These are phyloP conservation scores for Cercospora brassicicola DNA, from an alignment of 2,329 filamentous ascomycete species.

Conservation along the genomic window DNA sequence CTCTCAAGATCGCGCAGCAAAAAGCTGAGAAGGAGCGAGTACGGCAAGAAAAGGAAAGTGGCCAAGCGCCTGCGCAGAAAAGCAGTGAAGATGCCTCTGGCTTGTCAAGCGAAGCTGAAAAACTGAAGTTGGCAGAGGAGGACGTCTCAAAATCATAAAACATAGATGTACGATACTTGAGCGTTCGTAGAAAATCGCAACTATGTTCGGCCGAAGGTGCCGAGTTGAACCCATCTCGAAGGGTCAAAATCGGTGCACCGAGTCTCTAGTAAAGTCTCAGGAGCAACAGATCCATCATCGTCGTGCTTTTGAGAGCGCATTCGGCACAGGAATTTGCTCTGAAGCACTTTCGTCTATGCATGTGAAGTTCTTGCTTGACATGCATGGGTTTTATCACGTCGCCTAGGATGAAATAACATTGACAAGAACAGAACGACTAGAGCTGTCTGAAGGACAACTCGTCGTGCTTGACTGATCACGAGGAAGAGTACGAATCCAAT, in stretches of 20 bases:
- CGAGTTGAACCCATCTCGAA: background rate
- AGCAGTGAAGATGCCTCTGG: background rate
- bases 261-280: background rate
- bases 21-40: constrained; percentile 21
- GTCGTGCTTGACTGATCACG: background rate
- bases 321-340: background rate
- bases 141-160: background rate
- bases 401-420: background rate
- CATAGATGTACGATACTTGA: background rate
- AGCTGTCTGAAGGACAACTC: background rate
- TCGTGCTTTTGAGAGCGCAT: background rate
- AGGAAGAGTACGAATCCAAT: background rate
- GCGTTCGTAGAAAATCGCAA: background rate
- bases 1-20: constrained; percentile 50
- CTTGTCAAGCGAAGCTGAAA: background rate
- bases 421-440: background rate
- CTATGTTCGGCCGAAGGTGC: too few species aligned
- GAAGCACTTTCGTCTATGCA: background rate
- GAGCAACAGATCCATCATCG: background rate
- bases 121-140: background rate
- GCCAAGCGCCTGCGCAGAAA: background rate
- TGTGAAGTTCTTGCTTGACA: background rate
- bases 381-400: background rate
- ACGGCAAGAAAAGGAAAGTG: constrained; percentile 4
- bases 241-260: background rate